Percentiles rank a stretch among this genome's conserved stretches.
Conservation (phyloP, 2,329 filamentous ascomycete species). For the Fusarium proliferatum region DNA sequence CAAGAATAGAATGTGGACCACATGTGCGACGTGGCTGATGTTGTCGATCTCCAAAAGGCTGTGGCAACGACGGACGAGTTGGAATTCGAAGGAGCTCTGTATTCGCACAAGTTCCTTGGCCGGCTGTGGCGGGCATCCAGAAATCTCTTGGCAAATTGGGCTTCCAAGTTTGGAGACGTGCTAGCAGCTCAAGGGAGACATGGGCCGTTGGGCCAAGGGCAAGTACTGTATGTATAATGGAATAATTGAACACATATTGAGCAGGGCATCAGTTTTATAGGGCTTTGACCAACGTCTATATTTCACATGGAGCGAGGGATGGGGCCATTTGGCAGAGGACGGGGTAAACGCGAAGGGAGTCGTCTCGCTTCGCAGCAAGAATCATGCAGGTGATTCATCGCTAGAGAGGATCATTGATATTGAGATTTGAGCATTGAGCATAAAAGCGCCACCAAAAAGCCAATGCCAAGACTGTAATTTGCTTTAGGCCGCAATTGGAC, state of each 20-base stretch:
- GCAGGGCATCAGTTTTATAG: not conserved
- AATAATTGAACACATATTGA: slow-evolving; percentile 24
- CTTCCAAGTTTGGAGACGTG: slow-evolving; percentile 27
- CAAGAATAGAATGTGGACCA: slow-evolving; percentile 37
- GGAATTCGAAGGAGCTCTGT: slow-evolving; percentile 7
- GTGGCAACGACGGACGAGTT: slow-evolving; percentile 12
- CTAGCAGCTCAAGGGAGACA: slow-evolving; percentile 8
- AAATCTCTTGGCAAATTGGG: slow-evolving; percentile 18
- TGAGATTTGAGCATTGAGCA: slow-evolving; percentile 25
- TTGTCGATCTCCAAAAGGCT: slow-evolving; percentile 17
- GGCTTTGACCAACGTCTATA: not conserved
- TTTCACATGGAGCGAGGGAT: not conserved
- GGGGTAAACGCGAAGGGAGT: slow-evolving; percentile 1
- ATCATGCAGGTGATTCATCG: slow-evolving; percentile 6
- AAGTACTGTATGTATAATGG: not conserved
- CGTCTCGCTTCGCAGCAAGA: not conserved
- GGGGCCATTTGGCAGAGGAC: not conserved
- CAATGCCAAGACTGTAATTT: slow-evolving; percentile 39
- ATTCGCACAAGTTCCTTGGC: slow-evolving; percentile 8
- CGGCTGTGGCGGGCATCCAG: slow-evolving; percentile 12
- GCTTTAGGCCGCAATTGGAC: slow-evolving; percentile 34
- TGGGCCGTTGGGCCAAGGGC: slow-evolving; percentile 9
- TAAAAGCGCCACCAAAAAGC: slow-evolving; percentile 22
- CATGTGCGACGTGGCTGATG: slow-evolving; percentile 32
- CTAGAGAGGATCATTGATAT: slow-evolving; percentile 3